Evolutionary conservation across 495 filamentous ascomycete genomes (phyloP).

Genomic region (Xylaria bambusicola): DNA sequence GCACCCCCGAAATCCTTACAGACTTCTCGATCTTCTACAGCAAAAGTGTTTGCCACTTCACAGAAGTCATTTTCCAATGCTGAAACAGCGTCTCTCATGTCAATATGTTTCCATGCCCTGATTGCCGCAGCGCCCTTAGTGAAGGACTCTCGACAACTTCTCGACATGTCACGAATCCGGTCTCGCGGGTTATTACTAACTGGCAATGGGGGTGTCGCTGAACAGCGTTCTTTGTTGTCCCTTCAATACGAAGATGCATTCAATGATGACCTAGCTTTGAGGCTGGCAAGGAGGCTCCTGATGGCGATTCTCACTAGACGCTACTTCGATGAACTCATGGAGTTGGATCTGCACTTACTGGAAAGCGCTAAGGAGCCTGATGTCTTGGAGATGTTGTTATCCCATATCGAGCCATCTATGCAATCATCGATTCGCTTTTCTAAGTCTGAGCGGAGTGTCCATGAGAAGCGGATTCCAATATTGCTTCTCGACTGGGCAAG

Average conservation of each 20-base stretch:
- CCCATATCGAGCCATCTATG: constrained; percentile 48
- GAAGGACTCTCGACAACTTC: constrained; percentile 40
- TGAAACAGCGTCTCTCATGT: constrained; percentile 52
- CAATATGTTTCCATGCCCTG: constrained; percentile 56
- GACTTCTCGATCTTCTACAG: constrained; percentile 40
- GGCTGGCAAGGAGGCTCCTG: constrained; percentile 53
- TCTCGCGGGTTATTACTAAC: constrained; percentile 46
- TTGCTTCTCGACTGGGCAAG: constrained; percentile 77
- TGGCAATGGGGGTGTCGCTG: constrained; percentile 35
- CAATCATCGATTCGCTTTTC: constrained; percentile 46
- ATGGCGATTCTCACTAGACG: constrained; percentile 51
- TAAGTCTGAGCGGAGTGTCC: constrained; percentile 46
- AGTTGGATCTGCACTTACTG: constrained; percentile 31
- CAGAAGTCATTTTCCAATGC: constrained; percentile 40
- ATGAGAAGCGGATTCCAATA: constrained; percentile 55
- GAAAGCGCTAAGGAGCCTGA: constrained; percentile 37
- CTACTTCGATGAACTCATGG: constrained; percentile 47
- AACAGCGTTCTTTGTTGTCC: constrained; percentile 47
- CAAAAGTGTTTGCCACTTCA: constrained; percentile 41
- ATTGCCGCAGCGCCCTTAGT: constrained; percentile 55
- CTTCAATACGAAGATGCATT: constrained; percentile 59
- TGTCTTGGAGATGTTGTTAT: constrained; percentile 49
- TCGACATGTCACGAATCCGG: constrained; percentile 55
- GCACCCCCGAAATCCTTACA: constrained; percentile 61
- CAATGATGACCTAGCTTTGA: constrained; percentile 51